phyloP scores from a whole-genome alignment of 2,329 filamentous ascomycete genomes.

The Diplocarpon rosae region DNA sequence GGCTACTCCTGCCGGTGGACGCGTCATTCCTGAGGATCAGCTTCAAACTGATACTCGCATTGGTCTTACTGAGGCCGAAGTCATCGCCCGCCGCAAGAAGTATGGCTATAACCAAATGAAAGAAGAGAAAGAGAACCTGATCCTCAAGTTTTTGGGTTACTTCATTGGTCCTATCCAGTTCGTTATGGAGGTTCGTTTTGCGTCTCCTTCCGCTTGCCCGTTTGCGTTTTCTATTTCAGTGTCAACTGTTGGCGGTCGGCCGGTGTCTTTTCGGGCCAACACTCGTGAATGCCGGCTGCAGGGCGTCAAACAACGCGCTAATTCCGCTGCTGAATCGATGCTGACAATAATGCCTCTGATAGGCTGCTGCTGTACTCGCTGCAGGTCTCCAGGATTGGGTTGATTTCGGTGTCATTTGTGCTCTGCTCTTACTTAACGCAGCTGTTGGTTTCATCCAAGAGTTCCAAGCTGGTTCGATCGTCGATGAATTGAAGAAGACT shows the following conservation, averaged over 20 bases:
- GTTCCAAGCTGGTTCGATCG: conserved; percentile 80
- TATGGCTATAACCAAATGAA: conserved; percentile 84
- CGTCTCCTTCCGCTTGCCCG: background rate
- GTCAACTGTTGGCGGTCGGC: background rate
- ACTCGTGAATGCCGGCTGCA: background rate
- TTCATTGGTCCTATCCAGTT: conserved; percentile 87
- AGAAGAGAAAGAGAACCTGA: conserved; percentile 76
- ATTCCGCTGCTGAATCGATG: conserved; percentile 1
- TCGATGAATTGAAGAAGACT: conserved; percentile 85
- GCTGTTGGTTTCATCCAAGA: conserved; percentile 81
- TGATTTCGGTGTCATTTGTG: conserved; percentile 86
- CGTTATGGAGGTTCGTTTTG: conserved; percentile 69
- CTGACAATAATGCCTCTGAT: conserved; percentile 12
- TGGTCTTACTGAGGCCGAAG: conserved; percentile 65
- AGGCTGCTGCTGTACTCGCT: conserved; percentile 62
- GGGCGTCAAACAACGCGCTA: background rate
- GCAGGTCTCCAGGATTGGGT: conserved; percentile 83
- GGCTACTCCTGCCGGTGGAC: conserved; percentile 41
- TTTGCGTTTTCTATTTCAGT: conserved; percentile 8
- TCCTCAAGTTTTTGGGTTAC: conserved; percentile 73
- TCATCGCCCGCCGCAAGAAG: conserved; percentile 51
- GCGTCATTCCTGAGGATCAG: conserved; percentile 59
- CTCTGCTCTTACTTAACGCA: conserved; percentile 72
- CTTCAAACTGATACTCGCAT: conserved; percentile 64
- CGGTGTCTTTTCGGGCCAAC: background rate